A percentile compares a stretch with the other conserved stretches of the same genome.
Evolutionary conservation across 2,329 filamentous ascomycete genomes (phyloP).

Genomic region (Talaromyces sp.): DNA sequence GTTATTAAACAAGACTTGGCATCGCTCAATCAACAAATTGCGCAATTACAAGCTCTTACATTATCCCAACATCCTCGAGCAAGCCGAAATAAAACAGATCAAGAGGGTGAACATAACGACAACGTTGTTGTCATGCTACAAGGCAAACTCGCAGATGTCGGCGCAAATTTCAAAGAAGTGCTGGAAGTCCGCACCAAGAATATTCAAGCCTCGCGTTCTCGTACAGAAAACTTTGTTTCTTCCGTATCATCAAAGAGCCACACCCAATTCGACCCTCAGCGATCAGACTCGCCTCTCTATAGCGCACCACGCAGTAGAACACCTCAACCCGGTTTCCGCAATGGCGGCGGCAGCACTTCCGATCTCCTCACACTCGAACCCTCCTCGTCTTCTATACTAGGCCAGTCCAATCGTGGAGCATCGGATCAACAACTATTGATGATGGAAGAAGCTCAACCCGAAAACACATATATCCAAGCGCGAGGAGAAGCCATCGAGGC

Average conservation of each 20-base stretch:
- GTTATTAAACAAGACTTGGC: slow-evolving; percentile 97
- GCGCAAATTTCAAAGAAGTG: slow-evolving; percentile 94
- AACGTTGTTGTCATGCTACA: slow-evolving; percentile 91
- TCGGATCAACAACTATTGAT: slow-evolving; percentile 84
- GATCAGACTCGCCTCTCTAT: slow-evolving; percentile 83
- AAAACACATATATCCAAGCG: slow-evolving; percentile 87
- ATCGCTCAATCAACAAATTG: slow-evolving; percentile 80
- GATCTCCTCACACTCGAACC: slow-evolving; percentile 84
- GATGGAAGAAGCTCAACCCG: slow-evolving; percentile 86
- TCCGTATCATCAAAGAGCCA: slow-evolving; percentile 76
- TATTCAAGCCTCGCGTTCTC: slow-evolving; percentile 85
- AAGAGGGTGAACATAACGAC: slow-evolving; percentile 96
- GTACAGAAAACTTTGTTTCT: slow-evolving; percentile 95
- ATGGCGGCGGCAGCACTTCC: slow-evolving; percentile 31
- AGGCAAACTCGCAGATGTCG: slow-evolving; percentile 86
- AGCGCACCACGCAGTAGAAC: slow-evolving; percentile 68
- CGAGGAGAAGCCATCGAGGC: slow-evolving; percentile 93
- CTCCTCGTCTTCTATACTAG: slow-evolving; percentile 47
- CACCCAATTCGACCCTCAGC: slow-evolving; percentile 58
- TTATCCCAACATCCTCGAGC: slow-evolving; percentile 68
- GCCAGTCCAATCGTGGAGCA: slow-evolving; percentile 48
- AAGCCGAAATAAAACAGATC: slow-evolving; percentile 51
- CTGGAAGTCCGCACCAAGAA: slow-evolving; percentile 96
- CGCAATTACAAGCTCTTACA: slow-evolving; percentile 71
- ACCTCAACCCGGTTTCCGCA: slow-evolving; percentile 54